These are phyloP conservation scores for Leucaena leucocephala DNA, from an alignment of 306 rosid species.

Conservation along the genomic window DNA sequence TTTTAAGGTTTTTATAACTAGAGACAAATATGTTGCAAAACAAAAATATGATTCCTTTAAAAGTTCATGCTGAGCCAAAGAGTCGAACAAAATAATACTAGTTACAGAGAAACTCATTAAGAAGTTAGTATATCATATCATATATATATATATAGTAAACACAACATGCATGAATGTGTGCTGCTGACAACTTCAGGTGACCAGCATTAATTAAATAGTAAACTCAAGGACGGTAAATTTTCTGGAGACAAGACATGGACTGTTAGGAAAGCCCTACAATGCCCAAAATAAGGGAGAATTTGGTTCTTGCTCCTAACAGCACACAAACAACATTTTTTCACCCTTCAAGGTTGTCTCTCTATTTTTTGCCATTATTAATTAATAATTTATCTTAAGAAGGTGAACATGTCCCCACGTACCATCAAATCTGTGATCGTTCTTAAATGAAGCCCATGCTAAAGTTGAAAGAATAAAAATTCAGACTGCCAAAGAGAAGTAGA, in stretches of 20 bases:
- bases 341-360: not conserved
- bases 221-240: too few species aligned
- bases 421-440: not conserved
- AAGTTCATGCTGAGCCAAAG: too few species aligned
- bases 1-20: not conserved
- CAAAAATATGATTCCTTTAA: not conserved
- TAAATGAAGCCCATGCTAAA: not conserved
- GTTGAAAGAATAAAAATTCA: not conserved
- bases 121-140: too few species aligned
- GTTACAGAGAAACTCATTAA: too few species aligned
- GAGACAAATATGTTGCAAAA: not conserved
- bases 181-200: not conserved
- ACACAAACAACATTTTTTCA: not conserved
- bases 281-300: too few species aligned
- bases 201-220: not conserved
- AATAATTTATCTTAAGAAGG: not conserved
- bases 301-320: not conserved
- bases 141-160: too few species aligned
- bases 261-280: too few species aligned
- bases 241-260: too few species aligned
- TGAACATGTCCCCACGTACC: not conserved
- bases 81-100: too few species aligned
- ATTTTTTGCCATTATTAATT: not conserved
- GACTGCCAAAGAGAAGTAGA: constrained; percentile 8
- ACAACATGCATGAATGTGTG: not conserved